Base-by-base conservation (phyloP, 805 yeast species). In the Candida taoyuanica region DNA sequence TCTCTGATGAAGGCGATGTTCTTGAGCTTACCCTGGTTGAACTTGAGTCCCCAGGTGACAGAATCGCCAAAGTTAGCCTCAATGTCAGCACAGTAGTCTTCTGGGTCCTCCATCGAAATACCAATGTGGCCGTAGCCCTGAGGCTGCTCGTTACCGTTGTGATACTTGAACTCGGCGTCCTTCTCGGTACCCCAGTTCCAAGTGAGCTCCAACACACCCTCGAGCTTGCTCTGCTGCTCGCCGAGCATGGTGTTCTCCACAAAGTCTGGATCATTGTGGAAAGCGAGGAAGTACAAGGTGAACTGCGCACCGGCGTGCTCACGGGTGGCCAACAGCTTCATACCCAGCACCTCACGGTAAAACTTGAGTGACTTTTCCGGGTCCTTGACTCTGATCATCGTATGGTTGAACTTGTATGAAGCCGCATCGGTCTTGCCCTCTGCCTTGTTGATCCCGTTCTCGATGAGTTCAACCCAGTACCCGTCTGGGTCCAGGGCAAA, bases 401-500 rank as follows among this genome's bases (percentile, higher is more conserved):
- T 67, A 63, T 91, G 97, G 65, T 91, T 89, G 62, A 91, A 74
- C 45, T 52, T 49, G 42, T 58, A 54, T 38, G 53, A 44, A 9
- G 47, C 36, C 2, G 46, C 35, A 42, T 68, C 67, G 16, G 79
- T 63, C 19, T 49, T 58, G 20, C 53, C 66, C 17, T 66, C 73
- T 11, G 49, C 44, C 52, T 73, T 71, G 43, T 62, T 59, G 27
- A 66, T 48, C 15, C 64, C 69, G 50, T 76, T 80, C 54, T 78
- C 78, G 49, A 91, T 75, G 55, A 91, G 65, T 69, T 91, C 98
- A 53, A 91, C 75, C 98, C 98, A 91, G 67, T 93, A 93, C 52
- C 93, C 93, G 63, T 91, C 91, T 6, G 98, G 97, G 56, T 93
- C 98, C 50, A 89, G 73, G 6, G 82, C 95, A 63, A 91, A 93